A percentile compares a stretch with the other conserved stretches of the same genome.
phyloP scores from a whole-genome alignment of 495 filamentous ascomycete genomes.

The Xylaria palmicola region DNA sequence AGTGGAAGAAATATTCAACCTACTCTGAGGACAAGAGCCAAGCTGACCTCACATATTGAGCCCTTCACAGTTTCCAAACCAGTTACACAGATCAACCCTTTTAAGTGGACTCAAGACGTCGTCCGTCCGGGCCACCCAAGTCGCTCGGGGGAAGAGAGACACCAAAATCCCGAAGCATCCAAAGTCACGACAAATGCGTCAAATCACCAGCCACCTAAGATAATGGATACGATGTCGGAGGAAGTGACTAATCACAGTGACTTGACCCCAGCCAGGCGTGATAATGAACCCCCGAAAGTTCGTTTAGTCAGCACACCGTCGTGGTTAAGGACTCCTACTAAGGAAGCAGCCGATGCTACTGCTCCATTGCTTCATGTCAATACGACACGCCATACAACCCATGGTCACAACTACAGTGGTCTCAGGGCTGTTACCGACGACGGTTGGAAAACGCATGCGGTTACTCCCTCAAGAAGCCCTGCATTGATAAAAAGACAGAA shows the following conservation, averaged over 20 bases:
- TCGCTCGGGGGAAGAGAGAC: background rate
- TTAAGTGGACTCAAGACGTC: conserved; percentile 7
- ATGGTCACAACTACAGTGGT: background rate
- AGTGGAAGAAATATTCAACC: background rate
- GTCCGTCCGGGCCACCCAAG: background rate
- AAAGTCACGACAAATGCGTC: background rate
- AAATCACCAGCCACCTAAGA: background rate
- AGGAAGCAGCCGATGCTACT: conserved; percentile 21
- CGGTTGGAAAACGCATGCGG: background rate
- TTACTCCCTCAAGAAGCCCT: background rate
- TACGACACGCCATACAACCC: background rate
- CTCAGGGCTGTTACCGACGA: background rate
- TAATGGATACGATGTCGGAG: background rate
- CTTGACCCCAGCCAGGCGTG: background rate
- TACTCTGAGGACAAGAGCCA: background rate
- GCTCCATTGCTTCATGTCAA: conserved; percentile 4
- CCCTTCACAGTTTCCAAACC: background rate
- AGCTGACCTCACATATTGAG: background rate
- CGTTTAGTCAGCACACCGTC: conserved; percentile 35
- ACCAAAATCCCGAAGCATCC: background rate
- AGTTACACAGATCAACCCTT: background rate
- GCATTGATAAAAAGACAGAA: background rate
- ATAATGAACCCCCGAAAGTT: conserved; percentile 17
- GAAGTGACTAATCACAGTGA: background rate
- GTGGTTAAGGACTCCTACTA: conserved; percentile 34